Percentiles rank a stretch among this genome's conserved stretches.
Conservation (phyloP, 1,284 basidiomycete species). For the Thecaphora thlaspeos region DNA sequence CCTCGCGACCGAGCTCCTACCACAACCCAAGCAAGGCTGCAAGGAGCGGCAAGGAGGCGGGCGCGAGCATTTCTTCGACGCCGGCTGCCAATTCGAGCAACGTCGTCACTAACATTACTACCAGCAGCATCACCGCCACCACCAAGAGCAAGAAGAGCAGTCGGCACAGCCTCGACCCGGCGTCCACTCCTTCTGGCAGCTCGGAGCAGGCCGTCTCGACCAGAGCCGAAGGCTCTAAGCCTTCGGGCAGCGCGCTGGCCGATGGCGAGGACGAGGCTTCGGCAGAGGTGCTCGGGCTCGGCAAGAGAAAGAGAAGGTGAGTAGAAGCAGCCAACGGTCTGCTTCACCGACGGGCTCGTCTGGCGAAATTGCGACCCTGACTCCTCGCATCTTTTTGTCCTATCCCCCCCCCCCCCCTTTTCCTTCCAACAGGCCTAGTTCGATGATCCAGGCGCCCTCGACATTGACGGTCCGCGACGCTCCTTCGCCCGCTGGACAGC, state of each 20-base stretch:
- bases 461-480: neutral
- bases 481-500: neutral
- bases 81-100: too few species aligned
- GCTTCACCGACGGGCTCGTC: too few species aligned
- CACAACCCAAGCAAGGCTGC: conserved; percentile 18
- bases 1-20: conserved; percentile 21
- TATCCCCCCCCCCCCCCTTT: too few species aligned
- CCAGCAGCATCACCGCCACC: too few species aligned
- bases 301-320: conserved; percentile 7
- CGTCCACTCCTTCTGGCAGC: neutral
- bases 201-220: too few species aligned
- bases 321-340: too few species aligned
- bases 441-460: neutral
- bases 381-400: too few species aligned
- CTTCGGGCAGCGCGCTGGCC: neutral
- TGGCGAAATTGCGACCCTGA: too few species aligned
- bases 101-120: too few species aligned
- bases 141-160: neutral
- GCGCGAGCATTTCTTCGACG: neutral
- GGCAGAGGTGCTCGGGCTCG: neutral
- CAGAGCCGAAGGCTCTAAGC: too few species aligned
- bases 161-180: neutral
- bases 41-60: conserved; percentile 11
- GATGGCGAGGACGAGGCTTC: neutral
- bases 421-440: neutral